These are phyloP conservation scores for Exophiala calicioides DNA, from an alignment of 2,329 filamentous ascomycete species.

Conservation along the genomic window DNA sequence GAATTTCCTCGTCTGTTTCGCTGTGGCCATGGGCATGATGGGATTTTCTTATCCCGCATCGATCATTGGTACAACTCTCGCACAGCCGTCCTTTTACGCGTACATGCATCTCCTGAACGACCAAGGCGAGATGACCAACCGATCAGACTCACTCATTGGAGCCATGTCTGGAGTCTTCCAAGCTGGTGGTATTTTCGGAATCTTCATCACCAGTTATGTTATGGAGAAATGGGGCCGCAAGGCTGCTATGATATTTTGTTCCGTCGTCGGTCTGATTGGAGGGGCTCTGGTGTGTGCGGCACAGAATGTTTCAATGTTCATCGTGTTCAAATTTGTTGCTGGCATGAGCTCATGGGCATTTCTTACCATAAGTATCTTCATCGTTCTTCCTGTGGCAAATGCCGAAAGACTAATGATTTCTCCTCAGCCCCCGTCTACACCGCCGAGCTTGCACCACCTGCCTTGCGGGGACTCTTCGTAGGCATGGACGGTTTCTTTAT, in stretches of 20 bases:
- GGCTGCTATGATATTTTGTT: not conserved
- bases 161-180: slow-evolving; percentile 8
- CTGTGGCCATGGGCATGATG: no score
- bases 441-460: slow-evolving; percentile 7
- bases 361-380: slow-evolving; percentile 4
- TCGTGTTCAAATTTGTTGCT: slow-evolving; percentile 37
- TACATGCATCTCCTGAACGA: no score
- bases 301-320: slow-evolving; percentile 5
- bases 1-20: no score
- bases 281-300: not conserved
- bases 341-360: slow-evolving; percentile 1
- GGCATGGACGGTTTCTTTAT: slow-evolving; percentile 4
- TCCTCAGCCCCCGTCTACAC: slow-evolving; percentile 1
- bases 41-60: no score
- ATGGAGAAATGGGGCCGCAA: slow-evolving; percentile 34
- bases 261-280: not conserved
- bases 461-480: slow-evolving; percentile 8
- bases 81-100: no score
- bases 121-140: no score
- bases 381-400: not conserved
- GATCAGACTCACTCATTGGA: no score
- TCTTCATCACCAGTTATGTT: not conserved
- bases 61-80: no score
- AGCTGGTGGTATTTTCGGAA: slow-evolving; percentile 2
- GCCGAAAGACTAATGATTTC: not conserved